These are phyloP conservation scores for Pseudopyrenochaeta lycopersici DNA, from an alignment of 2,329 filamentous ascomycete species.

Conservation along the genomic window DNA sequence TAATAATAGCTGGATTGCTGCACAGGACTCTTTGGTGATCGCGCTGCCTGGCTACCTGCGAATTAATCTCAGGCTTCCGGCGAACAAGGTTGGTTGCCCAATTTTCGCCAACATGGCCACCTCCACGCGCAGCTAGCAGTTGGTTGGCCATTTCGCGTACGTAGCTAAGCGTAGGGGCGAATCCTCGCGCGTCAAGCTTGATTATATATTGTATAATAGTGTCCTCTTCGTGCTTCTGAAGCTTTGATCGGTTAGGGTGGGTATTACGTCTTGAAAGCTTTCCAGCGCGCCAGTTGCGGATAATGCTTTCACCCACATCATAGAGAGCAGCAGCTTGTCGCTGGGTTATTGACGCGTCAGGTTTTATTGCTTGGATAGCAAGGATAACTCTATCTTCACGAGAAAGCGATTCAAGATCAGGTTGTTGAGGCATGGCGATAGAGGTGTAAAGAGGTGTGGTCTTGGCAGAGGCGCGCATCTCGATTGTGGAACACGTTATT, in stretches of 20 bases:
- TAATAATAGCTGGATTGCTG: too few species aligned
- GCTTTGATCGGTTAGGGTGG: slow-evolving; percentile 18
- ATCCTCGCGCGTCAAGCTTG: slow-evolving; percentile 2
- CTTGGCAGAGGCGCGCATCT: too few species aligned
- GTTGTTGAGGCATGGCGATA: too few species aligned
- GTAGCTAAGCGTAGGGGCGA: neutral
- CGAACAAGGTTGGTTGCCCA: slow-evolving; percentile 22
- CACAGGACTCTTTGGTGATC: too few species aligned
- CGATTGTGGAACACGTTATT: too few species aligned
- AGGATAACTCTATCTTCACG: too few species aligned
- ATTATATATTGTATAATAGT: slow-evolving; percentile 17
- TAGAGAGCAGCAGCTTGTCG: neutral
- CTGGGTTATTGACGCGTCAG: too few species aligned
- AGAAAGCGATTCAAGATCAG: too few species aligned
- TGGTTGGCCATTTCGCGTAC: slow-evolving; percentile 3
- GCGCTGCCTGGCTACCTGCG: too few species aligned
- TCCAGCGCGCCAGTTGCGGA: too few species aligned
- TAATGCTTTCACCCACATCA: neutral
- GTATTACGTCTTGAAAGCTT: slow-evolving; percentile 18
- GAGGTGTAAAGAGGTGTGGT: too few species aligned
- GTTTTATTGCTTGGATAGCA: too few species aligned
- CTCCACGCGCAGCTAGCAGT: slow-evolving; percentile 13
- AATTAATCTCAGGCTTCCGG: slow-evolving; percentile 14
- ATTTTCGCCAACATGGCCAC: slow-evolving; percentile 12
- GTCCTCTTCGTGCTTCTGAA: slow-evolving; percentile 23